A percentile compares a stretch with the other conserved stretches of the same genome.
phyloP scores from a whole-genome alignment of 2,329 filamentous ascomycete species.

The Didymella arachidicola region DNA sequence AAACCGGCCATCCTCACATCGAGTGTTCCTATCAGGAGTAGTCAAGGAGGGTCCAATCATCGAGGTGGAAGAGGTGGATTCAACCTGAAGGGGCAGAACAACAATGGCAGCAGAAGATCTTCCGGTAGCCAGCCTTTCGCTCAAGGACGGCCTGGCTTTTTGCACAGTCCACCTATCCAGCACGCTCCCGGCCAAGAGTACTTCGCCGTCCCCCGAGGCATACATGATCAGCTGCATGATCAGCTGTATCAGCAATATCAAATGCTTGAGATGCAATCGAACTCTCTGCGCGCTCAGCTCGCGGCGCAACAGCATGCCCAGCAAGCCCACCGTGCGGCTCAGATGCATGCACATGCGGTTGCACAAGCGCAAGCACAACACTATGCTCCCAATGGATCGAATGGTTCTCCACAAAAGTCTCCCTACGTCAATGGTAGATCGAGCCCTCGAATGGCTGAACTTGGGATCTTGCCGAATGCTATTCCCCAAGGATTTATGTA shows the following conservation, averaged over 20 bases:
- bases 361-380: slow-evolving; percentile 48
- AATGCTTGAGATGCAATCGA: slow-evolving; percentile 54
- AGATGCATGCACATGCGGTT: slow-evolving; percentile 49
- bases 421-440: slow-evolving; percentile 43
- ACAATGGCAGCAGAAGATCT: slow-evolving; percentile 57
- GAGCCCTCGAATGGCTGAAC: slow-evolving; percentile 44
- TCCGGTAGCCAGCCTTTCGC: slow-evolving; percentile 63
- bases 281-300: slow-evolving; percentile 47
- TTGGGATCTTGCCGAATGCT: slow-evolving; percentile 39
- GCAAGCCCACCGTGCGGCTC: slow-evolving; percentile 51
- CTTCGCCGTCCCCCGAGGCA: slow-evolving; percentile 51
- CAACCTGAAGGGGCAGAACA: slow-evolving; percentile 57
- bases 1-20: slow-evolving; percentile 63
- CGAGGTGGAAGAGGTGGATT: slow-evolving; percentile 58
- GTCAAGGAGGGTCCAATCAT: slow-evolving; percentile 55
- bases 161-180: slow-evolving; percentile 55
- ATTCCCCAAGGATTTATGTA: slow-evolving; percentile 55
- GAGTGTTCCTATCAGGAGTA: slow-evolving; percentile 58
- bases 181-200: slow-evolving; percentile 52
- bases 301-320: slow-evolving; percentile 49
- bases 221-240: slow-evolving; percentile 56
- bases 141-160: slow-evolving; percentile 48
- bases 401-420: slow-evolving; percentile 53
- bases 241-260: slow-evolving; percentile 60
- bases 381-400: slow-evolving; percentile 44